Evolutionary conservation across 805 yeast species (phyloP).

Genomic region (Metschnikowia lachancei): DNA sequence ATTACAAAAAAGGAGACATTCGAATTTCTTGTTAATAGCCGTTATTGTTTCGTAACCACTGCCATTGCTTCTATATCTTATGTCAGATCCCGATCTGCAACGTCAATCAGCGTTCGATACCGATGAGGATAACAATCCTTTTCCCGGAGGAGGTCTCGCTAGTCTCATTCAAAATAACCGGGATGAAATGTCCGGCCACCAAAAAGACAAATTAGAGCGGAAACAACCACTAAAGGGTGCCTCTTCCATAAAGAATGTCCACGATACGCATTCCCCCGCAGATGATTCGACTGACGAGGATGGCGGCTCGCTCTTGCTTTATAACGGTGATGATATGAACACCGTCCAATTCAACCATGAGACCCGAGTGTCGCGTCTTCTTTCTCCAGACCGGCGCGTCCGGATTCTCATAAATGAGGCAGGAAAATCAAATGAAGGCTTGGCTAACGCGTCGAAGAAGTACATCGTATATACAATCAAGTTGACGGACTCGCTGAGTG

Average conservation of each 20-base stretch:
- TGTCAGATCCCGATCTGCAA: conserved; percentile 6
- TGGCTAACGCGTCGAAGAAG: conserved; percentile 54
- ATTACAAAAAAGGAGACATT: too few relatives aligned
- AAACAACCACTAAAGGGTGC: neutral
- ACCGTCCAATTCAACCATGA: conserved; percentile 34
- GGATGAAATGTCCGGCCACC: neutral
- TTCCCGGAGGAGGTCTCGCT: conserved; percentile 28
- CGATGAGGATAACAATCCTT: conserved; percentile 42
- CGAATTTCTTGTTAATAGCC: too few relatives aligned
- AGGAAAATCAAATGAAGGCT: conserved; percentile 77
- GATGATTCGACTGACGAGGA: conserved; percentile 16
- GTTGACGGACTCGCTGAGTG: conserved; percentile 31
- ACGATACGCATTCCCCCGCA: neutral
- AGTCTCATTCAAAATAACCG: conserved; percentile 22
- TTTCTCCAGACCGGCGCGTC: conserved; percentile 29
- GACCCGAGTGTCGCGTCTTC: conserved; percentile 36
- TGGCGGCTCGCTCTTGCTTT: conserved; percentile 33
- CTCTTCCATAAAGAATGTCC: neutral
- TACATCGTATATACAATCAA: conserved; percentile 82
- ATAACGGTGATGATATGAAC: conserved; percentile 22
- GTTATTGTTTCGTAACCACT: neutral
- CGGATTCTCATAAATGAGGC: conserved; percentile 66
- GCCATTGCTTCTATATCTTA: neutral
- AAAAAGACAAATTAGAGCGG: neutral
- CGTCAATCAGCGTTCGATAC: conserved; percentile 16